Base-by-base conservation (phyloP, 1,139 yeast species). In the Candida neerlandica region DNA sequence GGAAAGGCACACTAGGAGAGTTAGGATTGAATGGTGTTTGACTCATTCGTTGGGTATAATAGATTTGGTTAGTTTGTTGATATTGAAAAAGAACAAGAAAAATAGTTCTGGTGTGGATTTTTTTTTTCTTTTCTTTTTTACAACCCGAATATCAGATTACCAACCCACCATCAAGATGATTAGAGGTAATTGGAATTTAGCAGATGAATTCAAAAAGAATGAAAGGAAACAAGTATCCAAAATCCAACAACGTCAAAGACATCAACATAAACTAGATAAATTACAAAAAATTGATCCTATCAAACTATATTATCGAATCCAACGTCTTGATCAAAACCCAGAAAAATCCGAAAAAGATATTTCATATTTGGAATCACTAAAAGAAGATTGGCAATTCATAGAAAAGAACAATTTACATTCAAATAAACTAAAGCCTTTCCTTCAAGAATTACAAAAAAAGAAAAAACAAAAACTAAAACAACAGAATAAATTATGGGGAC, bases 341-440 rank as follows among this genome's bases (percentile, higher is more conserved):
- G 50, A 54, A 14, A 41, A 50, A 32, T 57, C 66, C 12, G 63
- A 58, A 9, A 55, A 56, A 34, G 72, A 71, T 32, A 43, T 53
- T 12, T 60, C 62, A 37, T 55, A 61, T 44, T 55, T 73, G 16
- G 59, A 60, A 44, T 47, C 54, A 1, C 58, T 76, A 10, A 61
- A 69, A 48, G 67, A 66, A 4, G 80, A 76, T 51, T 76, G 80
- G 80, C 61, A 63, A 4, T 76, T 72, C 50, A 73, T 76, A 11
- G 53, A 59, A 11, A 67, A 69, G 52, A 61, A 74, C 49, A 62
- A 64, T 7, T 57, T 76, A 4, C 78, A 75, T 52, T 53, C 61
- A 43, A 71, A 62, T 1, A 67, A 64, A 46, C 56, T 74, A 1
- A 58, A 58, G 6, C 51, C 58, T 4, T 65, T 73, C 43, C 52